Conservation (phyloP, 257 asterid species). For the Ligustrum vulgare region DNA sequence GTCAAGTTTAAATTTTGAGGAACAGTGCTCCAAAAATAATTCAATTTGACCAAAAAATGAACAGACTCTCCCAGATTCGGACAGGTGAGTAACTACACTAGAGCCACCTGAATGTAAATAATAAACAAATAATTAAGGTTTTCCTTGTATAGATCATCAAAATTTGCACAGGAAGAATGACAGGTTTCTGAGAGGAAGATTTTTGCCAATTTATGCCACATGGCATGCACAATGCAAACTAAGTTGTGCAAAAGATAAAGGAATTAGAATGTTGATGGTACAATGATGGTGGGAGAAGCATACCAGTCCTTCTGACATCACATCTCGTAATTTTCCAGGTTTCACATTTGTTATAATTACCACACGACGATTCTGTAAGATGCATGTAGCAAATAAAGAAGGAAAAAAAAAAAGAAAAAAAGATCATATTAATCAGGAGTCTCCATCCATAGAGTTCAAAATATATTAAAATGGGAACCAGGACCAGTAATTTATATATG, state of each 20-base stretch:
- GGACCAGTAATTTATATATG: conserved; percentile 12
- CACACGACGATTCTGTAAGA: conserved; percentile 75
- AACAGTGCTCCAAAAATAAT: background rate
- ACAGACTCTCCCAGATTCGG: background rate
- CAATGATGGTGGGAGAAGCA: conserved; percentile 19
- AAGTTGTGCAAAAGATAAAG: background rate
- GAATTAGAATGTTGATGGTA: background rate
- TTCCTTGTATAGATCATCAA: background rate
- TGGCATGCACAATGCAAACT: background rate
- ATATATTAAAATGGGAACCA: background rate
- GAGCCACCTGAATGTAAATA: background rate
- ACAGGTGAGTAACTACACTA: background rate
- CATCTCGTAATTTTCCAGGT: conserved; percentile 91
- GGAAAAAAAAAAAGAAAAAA: conserved; percentile 8
- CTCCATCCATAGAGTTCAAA: background rate
- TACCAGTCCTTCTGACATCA: conserved; percentile 98
- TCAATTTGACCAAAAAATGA: background rate
- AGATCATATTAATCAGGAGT: background rate
- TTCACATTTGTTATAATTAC: conserved; percentile 91
- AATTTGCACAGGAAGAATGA: background rate
- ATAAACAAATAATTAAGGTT: background rate
- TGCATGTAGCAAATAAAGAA: conserved; percentile 16
- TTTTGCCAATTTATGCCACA: background rate
- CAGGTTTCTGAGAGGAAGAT: background rate
- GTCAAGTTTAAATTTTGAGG: background rate